These are phyloP conservation scores for Hypocreales sp. DNA, from an alignment of 2,329 filamentous ascomycete species.

Conservation along the genomic window DNA sequence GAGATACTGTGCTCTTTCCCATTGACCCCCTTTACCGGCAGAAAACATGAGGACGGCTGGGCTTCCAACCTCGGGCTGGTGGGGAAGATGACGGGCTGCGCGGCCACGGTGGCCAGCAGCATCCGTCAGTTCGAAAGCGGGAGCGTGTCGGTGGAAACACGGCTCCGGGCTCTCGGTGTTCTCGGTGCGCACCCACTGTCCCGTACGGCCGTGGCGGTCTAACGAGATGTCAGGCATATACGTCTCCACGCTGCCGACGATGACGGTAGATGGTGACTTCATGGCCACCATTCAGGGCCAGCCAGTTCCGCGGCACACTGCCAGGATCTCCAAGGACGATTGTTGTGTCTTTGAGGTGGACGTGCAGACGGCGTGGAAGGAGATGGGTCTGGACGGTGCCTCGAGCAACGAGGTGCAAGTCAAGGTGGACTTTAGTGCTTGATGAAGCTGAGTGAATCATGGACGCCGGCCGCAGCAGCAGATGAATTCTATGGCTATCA, in stretches of 20 bases:
- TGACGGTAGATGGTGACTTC: constrained; percentile 48
- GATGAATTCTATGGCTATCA: no score
- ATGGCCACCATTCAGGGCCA: constrained; percentile 61
- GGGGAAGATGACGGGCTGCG: constrained; percentile 80
- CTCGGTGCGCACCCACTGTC: constrained; percentile 42
- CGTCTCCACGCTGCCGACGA: constrained; percentile 49
- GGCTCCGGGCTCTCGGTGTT: constrained; percentile 65
- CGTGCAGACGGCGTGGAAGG: constrained; percentile 59
- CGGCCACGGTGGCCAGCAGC: constrained; percentile 52
- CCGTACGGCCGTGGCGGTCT: no score
- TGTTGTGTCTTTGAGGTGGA: constrained; percentile 60
- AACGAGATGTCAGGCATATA: constrained; percentile 55
- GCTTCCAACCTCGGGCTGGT: constrained; percentile 64
- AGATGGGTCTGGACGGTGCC: constrained; percentile 50
- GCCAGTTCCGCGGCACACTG: constrained; percentile 51
- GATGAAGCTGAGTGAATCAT: neutral
- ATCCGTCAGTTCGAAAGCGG: constrained; percentile 39
- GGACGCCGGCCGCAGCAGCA: no score
- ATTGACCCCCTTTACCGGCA: constrained; percentile 38
- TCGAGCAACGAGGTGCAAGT: constrained; percentile 73
- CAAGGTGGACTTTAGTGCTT: constrained; percentile 39
- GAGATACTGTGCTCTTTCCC: constrained; percentile 71
- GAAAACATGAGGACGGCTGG: constrained; percentile 19
- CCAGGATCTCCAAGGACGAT: constrained; percentile 38
- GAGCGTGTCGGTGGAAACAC: constrained; percentile 47